A percentile compares a stretch with the other conserved stretches of the same genome.
phyloP scores from a whole-genome alignment of 768 basidiomycete species.

The Hortiboletus flavorubellus region DNA sequence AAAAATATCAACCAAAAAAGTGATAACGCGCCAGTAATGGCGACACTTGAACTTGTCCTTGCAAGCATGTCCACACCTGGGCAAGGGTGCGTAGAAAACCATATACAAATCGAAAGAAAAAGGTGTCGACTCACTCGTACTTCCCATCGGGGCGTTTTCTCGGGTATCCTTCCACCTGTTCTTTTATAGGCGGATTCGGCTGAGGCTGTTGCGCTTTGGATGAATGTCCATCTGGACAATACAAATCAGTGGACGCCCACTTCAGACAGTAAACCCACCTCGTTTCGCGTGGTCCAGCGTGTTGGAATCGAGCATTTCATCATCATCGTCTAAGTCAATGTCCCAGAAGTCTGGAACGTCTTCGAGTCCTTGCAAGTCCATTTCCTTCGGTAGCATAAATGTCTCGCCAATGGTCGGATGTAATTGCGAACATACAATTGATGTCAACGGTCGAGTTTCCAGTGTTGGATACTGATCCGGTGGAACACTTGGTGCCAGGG shows the following conservation, averaged over 20 bases:
- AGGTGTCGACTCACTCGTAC: conserved; percentile 44
- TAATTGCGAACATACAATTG: conserved; percentile 41
- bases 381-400: conserved; percentile 44
- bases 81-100: not conserved
- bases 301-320: conserved; percentile 15
- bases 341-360: conserved; percentile 69
- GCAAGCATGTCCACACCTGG: conserved; percentile 77
- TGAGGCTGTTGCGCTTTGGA: not conserved
- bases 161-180: conserved; percentile 13
- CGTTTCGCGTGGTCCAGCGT: conserved; percentile 37
- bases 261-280: conserved; percentile 13
- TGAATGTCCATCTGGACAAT: not conserved
- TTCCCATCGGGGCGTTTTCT: conserved; percentile 59
- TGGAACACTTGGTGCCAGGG: conserved; percentile 57
- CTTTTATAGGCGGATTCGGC: conserved; percentile 1
- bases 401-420: not conserved
- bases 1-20: not conserved
- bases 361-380: conserved; percentile 63
- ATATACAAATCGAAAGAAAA: not conserved
- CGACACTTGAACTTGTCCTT: conserved; percentile 73
- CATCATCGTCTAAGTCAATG: conserved; percentile 35
- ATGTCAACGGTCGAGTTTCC: conserved; percentile 66
- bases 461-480: conserved; percentile 59
- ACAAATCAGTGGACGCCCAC: not conserved
- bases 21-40: conserved; percentile 57